phyloP scores from a whole-genome alignment of 2,329 filamentous ascomycete genomes.

The Dothideomycetidae sp. region DNA sequence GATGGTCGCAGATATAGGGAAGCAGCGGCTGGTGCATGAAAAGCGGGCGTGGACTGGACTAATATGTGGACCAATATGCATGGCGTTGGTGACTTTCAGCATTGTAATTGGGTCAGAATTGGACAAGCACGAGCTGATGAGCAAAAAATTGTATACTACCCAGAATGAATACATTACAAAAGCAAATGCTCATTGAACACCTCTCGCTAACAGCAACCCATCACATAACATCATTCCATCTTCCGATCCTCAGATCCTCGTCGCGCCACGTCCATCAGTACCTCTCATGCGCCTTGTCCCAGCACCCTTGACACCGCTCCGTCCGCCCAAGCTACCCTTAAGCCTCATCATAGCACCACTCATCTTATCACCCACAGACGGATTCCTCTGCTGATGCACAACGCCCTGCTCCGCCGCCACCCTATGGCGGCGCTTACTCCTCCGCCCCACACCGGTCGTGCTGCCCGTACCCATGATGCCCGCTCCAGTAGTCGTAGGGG shows the following conservation, averaged over 20 bases:
- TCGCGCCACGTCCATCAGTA: slow-evolving; percentile 20
- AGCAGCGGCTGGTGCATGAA: not conserved
- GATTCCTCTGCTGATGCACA: slow-evolving; percentile 53
- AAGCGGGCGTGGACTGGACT: no score
- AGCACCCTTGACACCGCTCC: slow-evolving; percentile 51
- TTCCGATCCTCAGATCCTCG: no score
- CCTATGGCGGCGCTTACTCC: slow-evolving; percentile 17
- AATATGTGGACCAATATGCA: no score
- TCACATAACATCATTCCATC: no score
- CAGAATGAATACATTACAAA: slow-evolving; percentile 6
- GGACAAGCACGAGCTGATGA: no score
- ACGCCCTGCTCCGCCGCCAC: slow-evolving; percentile 25
- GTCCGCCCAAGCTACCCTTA: slow-evolving; percentile 52
- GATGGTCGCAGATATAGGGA: slow-evolving; percentile 7
- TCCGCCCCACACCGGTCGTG: slow-evolving; percentile 14
- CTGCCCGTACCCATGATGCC: slow-evolving; percentile 12
- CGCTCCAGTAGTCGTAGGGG: slow-evolving; percentile 15
- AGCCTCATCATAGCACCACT: slow-evolving; percentile 61
- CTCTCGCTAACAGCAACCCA: no score
- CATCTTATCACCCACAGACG: slow-evolving; percentile 61
- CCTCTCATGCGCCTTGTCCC: slow-evolving; percentile 23
- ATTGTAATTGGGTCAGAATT: no score
- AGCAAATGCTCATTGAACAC: slow-evolving; percentile 6
- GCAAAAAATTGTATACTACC: no score
- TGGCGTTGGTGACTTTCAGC: no score